A percentile compares a stretch with the other conserved stretches of the same genome.
Evolutionary conservation across 371 early-diverging fungal species (phyloP).

Genomic region (Mucor sp.): DNA sequence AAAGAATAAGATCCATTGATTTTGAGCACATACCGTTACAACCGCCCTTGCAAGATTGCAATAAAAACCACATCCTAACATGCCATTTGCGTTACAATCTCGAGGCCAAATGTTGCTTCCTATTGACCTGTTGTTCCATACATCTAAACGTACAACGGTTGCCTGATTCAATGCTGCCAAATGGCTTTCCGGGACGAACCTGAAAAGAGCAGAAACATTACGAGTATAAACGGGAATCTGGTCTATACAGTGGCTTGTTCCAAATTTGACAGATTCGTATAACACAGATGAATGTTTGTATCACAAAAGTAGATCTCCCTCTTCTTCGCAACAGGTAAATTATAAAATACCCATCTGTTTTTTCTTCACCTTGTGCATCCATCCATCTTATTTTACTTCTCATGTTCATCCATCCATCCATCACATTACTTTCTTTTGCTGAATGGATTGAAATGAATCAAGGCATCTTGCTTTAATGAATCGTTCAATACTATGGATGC

Average conservation of each 20-base stretch:
- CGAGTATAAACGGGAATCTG: neutral
- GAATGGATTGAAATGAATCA: neutral
- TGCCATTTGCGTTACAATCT: neutral
- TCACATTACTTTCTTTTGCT: neutral
- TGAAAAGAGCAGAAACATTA: neutral
- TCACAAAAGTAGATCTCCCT: slow-evolving; percentile 18
- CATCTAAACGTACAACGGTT: neutral
- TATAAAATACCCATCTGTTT: slow-evolving; percentile 5
- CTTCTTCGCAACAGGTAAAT: slow-evolving; percentile 33
- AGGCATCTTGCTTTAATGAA: slow-evolving; percentile 9
- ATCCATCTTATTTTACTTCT: slow-evolving; percentile 10
- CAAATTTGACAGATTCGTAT: slow-evolving; percentile 15
- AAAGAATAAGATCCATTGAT: neutral
- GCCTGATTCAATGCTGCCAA: neutral
- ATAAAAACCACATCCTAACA: neutral
- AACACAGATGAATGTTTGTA: slow-evolving; percentile 6
- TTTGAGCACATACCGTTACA: neutral
- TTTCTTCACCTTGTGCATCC: slow-evolving; percentile 18
- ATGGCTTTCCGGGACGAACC: neutral
- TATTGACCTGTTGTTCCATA: too few species aligned
- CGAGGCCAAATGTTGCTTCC: neutral
- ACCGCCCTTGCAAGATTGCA: neutral
- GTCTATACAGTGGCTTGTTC: slow-evolving; percentile 14
- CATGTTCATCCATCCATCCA: slow-evolving; percentile 15
- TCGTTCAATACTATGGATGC: slow-evolving; percentile 11